Evolutionary conservation across 345 rosid genomes (phyloP).

Genomic region (Eucalyptus camaldulensis): DNA sequence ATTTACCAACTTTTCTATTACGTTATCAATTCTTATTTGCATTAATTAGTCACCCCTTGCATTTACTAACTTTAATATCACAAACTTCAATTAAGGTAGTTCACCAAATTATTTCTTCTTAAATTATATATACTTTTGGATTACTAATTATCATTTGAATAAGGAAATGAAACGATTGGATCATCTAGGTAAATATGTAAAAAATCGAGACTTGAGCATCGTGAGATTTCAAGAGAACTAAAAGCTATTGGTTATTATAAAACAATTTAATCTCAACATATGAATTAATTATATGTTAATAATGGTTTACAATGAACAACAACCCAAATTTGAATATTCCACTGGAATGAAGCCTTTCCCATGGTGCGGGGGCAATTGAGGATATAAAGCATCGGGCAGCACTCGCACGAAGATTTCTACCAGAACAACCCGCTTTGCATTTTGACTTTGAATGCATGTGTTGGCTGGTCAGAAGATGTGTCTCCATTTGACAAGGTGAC

Average conservation of each 20-base stretch:
- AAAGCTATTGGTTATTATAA: background rate
- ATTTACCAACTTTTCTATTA: background rate
- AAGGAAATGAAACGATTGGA: background rate
- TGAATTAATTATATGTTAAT: background rate
- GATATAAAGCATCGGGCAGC: background rate
- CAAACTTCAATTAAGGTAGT: background rate
- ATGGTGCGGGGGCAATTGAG: background rate
- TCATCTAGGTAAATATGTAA: background rate
- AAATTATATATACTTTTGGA: background rate
- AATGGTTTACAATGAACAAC: background rate
- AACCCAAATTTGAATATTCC: background rate
- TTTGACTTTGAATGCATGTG: background rate
- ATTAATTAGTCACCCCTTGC: background rate
- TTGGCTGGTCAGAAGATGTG: background rate
- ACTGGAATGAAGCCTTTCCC: background rate
- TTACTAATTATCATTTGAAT: background rate
- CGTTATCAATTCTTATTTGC: background rate
- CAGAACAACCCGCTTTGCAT: background rate
- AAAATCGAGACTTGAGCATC: background rate
- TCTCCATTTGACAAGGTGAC: background rate
- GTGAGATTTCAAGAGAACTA: background rate
- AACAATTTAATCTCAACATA: background rate
- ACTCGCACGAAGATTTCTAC: background rate
- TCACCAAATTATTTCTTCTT: background rate
- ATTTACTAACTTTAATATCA: background rate